phyloP scores from a whole-genome alignment of 2,329 filamentous ascomycete species.

The Aspergillus latus region DNA sequence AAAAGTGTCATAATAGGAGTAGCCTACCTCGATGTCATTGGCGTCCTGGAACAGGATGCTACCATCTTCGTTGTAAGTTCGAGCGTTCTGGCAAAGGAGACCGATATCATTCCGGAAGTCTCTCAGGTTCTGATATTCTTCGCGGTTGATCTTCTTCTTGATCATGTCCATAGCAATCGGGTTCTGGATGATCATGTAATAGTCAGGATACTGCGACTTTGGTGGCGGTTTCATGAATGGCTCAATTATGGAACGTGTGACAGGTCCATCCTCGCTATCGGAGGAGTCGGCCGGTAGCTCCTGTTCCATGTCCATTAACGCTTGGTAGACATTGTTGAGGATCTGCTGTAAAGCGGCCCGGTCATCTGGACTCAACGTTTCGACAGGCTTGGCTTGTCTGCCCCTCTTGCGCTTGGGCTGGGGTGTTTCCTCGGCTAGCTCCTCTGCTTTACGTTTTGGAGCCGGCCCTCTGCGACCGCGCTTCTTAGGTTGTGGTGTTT shows the following conservation, averaged over 20 bases:
- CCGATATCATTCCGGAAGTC: constrained; percentile 82
- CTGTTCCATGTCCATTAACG: constrained; percentile 80
- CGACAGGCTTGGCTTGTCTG: constrained; percentile 67
- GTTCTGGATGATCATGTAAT: constrained; percentile 87
- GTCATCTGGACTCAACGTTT: constrained; percentile 66
- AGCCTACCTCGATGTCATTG: constrained; percentile 82
- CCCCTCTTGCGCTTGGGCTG: constrained; percentile 75
- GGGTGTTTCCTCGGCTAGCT: constrained; percentile 73
- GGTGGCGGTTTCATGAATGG: constrained; percentile 91
- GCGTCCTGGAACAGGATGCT: constrained; percentile 91
- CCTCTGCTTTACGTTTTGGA: constrained; percentile 85
- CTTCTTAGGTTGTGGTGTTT: constrained; percentile 73
- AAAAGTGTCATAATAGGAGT: neutral
- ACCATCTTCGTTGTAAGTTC: constrained; percentile 94
- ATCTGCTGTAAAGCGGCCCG: constrained; percentile 78
- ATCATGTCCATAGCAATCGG: constrained; percentile 98
- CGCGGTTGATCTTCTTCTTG: constrained; percentile 90
- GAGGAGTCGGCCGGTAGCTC: constrained; percentile 58
- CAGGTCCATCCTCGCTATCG: constrained; percentile 53
- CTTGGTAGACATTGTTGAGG: constrained; percentile 73
- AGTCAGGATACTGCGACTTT: constrained; percentile 87
- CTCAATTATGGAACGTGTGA: constrained; percentile 80
- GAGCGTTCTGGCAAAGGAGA: constrained; percentile 83
- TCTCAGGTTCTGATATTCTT: constrained; percentile 79
- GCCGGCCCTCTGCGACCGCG: constrained; percentile 71